These are phyloP conservation scores for Cochlearia excelsa DNA, from an alignment of 345 rosid genomes.

Conservation along the genomic window DNA sequence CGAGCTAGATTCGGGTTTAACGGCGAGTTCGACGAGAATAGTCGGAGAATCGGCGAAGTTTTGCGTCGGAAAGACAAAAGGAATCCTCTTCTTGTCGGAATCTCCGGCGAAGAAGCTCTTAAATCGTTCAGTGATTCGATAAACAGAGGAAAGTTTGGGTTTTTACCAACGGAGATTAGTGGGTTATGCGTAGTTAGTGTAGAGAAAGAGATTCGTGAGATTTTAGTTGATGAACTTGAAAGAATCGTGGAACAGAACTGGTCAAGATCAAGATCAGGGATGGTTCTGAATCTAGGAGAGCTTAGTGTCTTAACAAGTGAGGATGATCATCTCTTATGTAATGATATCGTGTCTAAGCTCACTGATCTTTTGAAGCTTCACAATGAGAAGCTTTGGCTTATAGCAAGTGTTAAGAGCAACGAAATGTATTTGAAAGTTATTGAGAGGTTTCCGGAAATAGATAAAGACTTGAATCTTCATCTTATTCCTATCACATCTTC, in stretches of 20 bases:
- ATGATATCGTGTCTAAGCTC: constrained; percentile 40
- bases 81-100: constrained; percentile 53
- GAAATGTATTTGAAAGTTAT: constrained; percentile 51
- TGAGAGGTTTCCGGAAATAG: constrained; percentile 46
- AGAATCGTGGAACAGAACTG: constrained; percentile 29
- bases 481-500: constrained; percentile 54
- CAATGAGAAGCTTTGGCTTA: constrained; percentile 50
- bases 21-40: constrained; percentile 43
- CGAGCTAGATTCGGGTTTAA: constrained; percentile 36
- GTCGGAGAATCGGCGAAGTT: constrained; percentile 45
- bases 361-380: constrained; percentile 40
- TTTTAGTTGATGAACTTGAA: constrained; percentile 38
- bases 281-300: constrained; percentile 56
- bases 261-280: constrained; percentile 36
- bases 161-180: constrained; percentile 41
- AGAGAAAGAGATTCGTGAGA: constrained; percentile 43
- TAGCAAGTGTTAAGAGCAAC: constrained; percentile 44
- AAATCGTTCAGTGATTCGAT: constrained; percentile 41
- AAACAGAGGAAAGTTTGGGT: constrained; percentile 35
- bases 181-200: constrained; percentile 44
- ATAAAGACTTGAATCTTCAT: constrained; percentile 64
- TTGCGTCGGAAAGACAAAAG: constrained; percentile 41
- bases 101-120: constrained; percentile 46
- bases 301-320: constrained; percentile 38
- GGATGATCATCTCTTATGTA: neutral